Conservation (phyloP, 1,284 basidiomycete genomes). For the Paramarasmius palmivorus region DNA sequence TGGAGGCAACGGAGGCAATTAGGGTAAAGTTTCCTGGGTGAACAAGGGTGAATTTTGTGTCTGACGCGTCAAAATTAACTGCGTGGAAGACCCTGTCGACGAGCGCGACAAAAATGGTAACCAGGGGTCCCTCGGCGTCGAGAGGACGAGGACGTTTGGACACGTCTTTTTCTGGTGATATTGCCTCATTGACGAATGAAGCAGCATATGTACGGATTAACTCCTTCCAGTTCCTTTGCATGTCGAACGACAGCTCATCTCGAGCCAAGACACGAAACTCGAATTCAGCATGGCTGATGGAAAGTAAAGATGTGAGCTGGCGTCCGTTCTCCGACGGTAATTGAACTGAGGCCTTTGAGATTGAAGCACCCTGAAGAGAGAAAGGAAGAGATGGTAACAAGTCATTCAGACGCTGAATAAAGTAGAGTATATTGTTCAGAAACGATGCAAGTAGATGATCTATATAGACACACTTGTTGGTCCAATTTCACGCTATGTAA, state of each 20-base stretch:
- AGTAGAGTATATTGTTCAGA: too few relatives aligned
- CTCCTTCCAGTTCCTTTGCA: neutral
- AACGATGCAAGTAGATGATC: neutral
- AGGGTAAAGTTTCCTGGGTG: neutral
- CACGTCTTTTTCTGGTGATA: neutral
- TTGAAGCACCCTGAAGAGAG: neutral
- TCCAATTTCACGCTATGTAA: neutral
- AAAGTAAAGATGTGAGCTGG: neutral
- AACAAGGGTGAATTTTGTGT: neutral
- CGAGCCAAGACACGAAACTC: neutral
- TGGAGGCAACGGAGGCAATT: neutral
- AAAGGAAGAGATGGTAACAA: conserved; percentile 1
- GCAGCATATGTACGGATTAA: neutral
- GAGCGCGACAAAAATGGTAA: neutral
- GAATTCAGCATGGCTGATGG: neutral
- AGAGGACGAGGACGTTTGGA: neutral
- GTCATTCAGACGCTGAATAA: neutral
- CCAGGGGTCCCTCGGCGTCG: neutral
- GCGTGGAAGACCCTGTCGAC: neutral
- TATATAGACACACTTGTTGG: neutral
- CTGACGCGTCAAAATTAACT: neutral
- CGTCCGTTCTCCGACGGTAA: neutral
- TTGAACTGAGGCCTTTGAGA: neutral
- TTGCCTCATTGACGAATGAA: neutral
- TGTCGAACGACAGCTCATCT: neutral